phyloP scores from a whole-genome alignment of 2,329 filamentous ascomycete species.

The Davidsoniella virescens region DNA sequence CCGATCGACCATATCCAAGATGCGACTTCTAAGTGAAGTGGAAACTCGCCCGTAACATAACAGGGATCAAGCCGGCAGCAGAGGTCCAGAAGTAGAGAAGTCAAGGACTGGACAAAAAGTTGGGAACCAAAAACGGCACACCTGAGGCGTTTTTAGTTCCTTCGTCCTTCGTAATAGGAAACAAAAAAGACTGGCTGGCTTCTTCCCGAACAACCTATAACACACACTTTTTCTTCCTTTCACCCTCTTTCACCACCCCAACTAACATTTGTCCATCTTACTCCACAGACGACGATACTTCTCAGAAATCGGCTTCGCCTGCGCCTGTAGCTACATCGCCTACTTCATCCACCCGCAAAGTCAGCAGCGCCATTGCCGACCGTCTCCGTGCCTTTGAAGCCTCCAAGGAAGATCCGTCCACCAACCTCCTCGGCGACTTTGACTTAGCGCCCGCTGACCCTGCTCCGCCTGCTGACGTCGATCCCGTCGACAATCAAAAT shows the following conservation, averaged over 20 bases:
- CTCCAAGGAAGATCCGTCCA: conserved; percentile 23
- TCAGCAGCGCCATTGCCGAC: conserved; percentile 36
- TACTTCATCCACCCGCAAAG: not conserved
- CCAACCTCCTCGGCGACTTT: conserved; percentile 9
- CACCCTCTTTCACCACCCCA: not conserved
- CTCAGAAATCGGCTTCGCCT: conserved; percentile 4
- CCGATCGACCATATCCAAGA: no score
- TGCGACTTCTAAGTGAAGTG: no score
- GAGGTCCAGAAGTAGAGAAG: not conserved
- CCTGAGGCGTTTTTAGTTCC: conserved; percentile 2
- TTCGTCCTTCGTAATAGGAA: not conserved
- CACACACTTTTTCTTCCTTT: not conserved
- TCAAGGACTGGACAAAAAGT: not conserved
- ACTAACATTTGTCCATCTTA: not conserved
- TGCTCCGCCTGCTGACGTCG: not conserved
- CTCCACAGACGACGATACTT: conserved; percentile 3
- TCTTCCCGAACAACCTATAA: not conserved
- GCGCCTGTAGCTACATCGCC: not conserved
- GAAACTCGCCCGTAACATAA: not conserved
- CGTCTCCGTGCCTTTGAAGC: conserved; percentile 40
- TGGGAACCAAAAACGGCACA: conserved; percentile 1
- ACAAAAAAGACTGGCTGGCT: not conserved
- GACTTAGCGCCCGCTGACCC: not conserved
- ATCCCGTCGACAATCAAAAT: conserved; percentile 1
- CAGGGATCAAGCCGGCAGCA: conserved; percentile 5